Conservation (phyloP, 768 basidiomycete genomes). For the Podaxis pistillaris region DNA sequence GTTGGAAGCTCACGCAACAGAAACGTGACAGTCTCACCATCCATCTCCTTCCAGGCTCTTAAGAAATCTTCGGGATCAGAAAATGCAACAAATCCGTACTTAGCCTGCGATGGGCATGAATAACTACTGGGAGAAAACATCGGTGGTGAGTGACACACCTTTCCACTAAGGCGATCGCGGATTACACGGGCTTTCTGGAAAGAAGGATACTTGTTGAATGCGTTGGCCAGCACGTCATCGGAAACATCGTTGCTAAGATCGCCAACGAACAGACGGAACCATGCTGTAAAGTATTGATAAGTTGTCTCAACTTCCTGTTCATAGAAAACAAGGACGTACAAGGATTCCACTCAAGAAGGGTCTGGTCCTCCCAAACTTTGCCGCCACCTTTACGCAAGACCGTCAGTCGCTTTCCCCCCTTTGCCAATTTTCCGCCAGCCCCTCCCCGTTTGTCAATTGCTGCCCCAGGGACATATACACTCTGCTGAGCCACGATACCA, state of each 20-base stretch:
- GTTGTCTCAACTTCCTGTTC: constrained; percentile 14
- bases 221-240: constrained; percentile 89
- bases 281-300: constrained; percentile 50
- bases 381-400: constrained; percentile 95
- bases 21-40: constrained; percentile 54
- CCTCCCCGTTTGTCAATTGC: constrained; percentile 88
- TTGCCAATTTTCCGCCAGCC: constrained; percentile 80
- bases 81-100: constrained; percentile 96
- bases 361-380: constrained; percentile 98
- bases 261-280: constrained; percentile 97
- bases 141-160: constrained; percentile 46
- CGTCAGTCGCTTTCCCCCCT: constrained; percentile 89
- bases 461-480: constrained; percentile 89
- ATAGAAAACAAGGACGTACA: constrained; percentile 52
- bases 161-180: constrained; percentile 89
- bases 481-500: constrained; percentile 86
- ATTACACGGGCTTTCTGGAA: constrained; percentile 97
- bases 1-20: not conserved
- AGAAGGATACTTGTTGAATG: constrained; percentile 90
- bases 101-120: constrained; percentile 56
- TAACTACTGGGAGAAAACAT: not conserved
- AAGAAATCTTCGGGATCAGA: constrained; percentile 98
- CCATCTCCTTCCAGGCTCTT: constrained; percentile 99
- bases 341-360: constrained; percentile 95
- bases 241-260: constrained; percentile 98